Base-by-base conservation (phyloP, 75 land plant species). In the Sequoiadendron giganteum region DNA sequence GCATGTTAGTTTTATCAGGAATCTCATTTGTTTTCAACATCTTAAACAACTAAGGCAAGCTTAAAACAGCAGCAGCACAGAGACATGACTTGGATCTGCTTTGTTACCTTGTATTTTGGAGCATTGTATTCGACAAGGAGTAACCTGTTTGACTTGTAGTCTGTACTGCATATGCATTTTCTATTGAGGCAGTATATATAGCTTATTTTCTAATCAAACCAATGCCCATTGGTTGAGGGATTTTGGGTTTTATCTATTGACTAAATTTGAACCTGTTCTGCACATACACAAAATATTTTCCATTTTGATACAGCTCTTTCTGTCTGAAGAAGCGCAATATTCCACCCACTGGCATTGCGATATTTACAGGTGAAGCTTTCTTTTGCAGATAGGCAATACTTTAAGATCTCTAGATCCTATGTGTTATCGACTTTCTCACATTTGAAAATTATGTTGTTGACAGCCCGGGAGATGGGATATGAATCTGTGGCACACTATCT, bases 341-440 rank as follows among this genome's bases (percentile, higher is more conserved):
- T 58, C 85, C 89, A 52, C 93, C 94, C 34, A 93, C 94, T n/a
- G 94, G 94, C 43, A 89, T 93, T 40, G 94, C 93, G 3, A 93
- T 93, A 30, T 93, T 0, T 72, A 88, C 85, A 90, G 94, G 94
- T 93, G 40, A 47, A 43, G 36, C 78, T 77, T 45, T 70, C 30
- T 54, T 47, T 7, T 25, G 21, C 0, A 42, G 34, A 87, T 77
- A 11, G 9, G 34, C 40, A 9, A 48, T n/a, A 19, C 15, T 32
- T 54, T 10, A 10, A 32, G n/a, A 45, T 39, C 5, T 83, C 42
- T 28, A 83, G 47, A 55, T 25, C 11, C 1, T 49, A 18, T 32
- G 30, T 18, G n/a, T 25, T 34, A 28, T 40, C 32, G n/a, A 11
- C 30, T 87, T 36, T 83, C 34, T 25, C 85, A 36, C 25, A 55